Evolutionary conservation across 1,284 basidiomycete genomes (phyloP).

Genomic region (Pisolithus thermaeus): DNA sequence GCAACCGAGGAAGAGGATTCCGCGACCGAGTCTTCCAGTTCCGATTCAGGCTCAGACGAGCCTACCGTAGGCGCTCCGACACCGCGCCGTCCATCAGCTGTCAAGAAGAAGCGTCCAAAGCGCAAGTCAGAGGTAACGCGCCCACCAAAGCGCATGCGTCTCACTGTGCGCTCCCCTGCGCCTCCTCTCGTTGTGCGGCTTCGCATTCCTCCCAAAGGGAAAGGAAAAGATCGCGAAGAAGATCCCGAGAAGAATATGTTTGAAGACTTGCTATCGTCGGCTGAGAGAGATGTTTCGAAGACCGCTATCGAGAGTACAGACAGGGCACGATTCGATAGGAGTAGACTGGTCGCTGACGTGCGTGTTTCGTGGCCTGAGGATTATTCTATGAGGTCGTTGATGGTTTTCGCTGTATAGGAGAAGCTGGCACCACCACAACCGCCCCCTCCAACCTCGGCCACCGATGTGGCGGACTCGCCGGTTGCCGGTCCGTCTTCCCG

Average conservation of each 20-base stretch:
- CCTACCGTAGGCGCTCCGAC: conserved; percentile 14
- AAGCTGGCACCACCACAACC: conserved; percentile 43
- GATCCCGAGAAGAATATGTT: conserved; percentile 62
- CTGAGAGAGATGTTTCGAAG: conserved; percentile 72
- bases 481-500: conserved; percentile 55
- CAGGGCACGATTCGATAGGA: conserved; percentile 72
- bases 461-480: conserved; percentile 37
- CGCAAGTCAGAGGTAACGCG: conserved; percentile 22
- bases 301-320: conserved; percentile 69
- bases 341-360: conserved; percentile 68
- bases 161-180: conserved; percentile 33
- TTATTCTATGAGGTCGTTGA: conserved; percentile 6
- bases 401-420: conserved; percentile 33
- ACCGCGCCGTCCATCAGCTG: conserved; percentile 11
- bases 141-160: conserved; percentile 35
- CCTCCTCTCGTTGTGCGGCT: conserved; percentile 43
- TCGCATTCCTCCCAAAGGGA: conserved; percentile 50
- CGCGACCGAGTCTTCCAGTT: conserved; percentile 25
- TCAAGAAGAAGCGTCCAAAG: conserved; percentile 26
- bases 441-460: conserved; percentile 28
- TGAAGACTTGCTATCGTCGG: conserved; percentile 68
- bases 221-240: conserved; percentile 59
- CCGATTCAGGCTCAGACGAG: conserved; percentile 25
- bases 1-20: conserved; percentile 15
- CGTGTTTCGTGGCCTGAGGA: conserved; percentile 11